Percentiles rank a stretch among this genome's conserved stretches.
Conservation (phyloP, 78 protist genomes). For the Tieghemostelium lacteum region DNA sequence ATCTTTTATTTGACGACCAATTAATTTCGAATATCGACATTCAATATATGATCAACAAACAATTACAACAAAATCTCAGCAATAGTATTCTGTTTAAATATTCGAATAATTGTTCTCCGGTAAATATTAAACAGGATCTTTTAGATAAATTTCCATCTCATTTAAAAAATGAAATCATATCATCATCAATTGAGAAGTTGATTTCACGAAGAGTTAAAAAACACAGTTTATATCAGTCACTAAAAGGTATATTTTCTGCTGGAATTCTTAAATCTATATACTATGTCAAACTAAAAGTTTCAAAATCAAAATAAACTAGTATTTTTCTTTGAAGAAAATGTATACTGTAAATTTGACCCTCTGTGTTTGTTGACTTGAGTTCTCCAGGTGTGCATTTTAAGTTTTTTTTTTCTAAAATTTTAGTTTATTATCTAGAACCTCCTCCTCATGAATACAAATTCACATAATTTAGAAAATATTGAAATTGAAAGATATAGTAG, state of each 20-base stretch:
- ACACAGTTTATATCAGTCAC: constrained; percentile 38
- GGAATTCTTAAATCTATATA: constrained; percentile 41
- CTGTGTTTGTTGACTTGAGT: too few species aligned
- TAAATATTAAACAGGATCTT: too few species aligned
- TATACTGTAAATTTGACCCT: too few species aligned
- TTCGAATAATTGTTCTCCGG: too few species aligned
- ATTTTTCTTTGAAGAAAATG: too few species aligned
- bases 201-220: background rate
- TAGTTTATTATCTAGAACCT: too few species aligned
- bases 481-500: constrained; percentile 86
- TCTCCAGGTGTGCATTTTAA: too few species aligned
- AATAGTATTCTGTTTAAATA: too few species aligned
- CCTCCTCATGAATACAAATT: too few species aligned
- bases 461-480: constrained; percentile 46
- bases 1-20: background rate
- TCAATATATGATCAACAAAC: background rate
- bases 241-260: constrained; percentile 50
- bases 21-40: background rate
- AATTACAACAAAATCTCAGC: background rate
- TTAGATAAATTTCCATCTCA: background rate
- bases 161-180: too few species aligned
- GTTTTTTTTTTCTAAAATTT: too few species aligned
- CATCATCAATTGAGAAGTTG: background rate
- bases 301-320: constrained; percentile 15
- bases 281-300: constrained; percentile 24